Conservation (phyloP, 257 asterid genomes). For the Jasminum sambac region DNA sequence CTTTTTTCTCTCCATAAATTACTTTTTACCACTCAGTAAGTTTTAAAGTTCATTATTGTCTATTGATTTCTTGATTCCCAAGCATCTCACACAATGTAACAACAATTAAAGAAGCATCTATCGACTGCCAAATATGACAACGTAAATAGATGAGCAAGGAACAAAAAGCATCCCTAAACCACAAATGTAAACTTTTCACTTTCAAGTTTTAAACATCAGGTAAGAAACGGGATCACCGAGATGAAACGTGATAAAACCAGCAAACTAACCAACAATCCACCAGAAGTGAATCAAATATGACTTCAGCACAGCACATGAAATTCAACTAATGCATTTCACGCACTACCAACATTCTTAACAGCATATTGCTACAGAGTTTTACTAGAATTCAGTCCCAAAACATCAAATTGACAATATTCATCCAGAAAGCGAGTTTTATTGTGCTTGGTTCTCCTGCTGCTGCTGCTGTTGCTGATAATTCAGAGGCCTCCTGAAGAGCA, state of each 20-base stretch:
- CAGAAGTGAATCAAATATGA: background rate
- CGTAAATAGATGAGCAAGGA: background rate
- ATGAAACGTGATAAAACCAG: background rate
- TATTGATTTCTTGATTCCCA: too few relatives aligned
- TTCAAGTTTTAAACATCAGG: background rate
- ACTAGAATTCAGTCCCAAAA: constrained; percentile 9
- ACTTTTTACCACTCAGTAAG: too few relatives aligned
- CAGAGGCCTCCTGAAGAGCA: constrained; percentile 53
- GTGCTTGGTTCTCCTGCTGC: constrained; percentile 54
- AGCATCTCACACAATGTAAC: too few relatives aligned
- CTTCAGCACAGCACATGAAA: background rate
- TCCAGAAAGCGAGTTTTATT: constrained; percentile 46
- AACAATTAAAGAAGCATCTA: too few relatives aligned
- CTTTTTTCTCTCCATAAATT: too few relatives aligned
- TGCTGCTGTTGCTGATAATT: constrained; percentile 56
- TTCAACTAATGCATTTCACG: background rate
- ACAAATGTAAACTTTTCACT: background rate
- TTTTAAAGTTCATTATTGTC: too few relatives aligned
- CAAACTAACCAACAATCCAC: background rate
- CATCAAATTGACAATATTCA: constrained; percentile 19
- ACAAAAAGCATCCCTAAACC: background rate
- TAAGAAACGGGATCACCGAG: background rate
- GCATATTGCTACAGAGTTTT: background rate
- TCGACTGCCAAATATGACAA: too few relatives aligned
- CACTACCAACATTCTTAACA: background rate